Base-by-base conservation (phyloP, 768 basidiomycete species). In the Kondoa subrosea region DNA sequence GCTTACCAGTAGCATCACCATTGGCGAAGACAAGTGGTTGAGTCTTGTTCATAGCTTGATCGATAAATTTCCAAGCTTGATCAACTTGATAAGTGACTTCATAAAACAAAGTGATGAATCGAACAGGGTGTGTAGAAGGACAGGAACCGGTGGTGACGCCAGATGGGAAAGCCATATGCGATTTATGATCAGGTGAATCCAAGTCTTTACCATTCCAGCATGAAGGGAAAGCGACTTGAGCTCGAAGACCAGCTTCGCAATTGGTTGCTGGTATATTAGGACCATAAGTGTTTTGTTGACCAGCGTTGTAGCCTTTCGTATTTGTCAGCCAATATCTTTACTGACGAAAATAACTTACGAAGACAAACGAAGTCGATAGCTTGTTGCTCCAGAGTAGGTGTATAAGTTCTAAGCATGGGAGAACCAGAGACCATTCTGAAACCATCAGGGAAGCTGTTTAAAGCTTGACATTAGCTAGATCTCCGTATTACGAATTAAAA, bases 321-420 rank as follows among this genome's bases (percentile, higher is more conserved):
- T 66, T 4, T 40, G 62, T 0, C 62, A 50, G 61, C 61, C 21
- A 0, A 64, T 64, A 32, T 31, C 17, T 4, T 65, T 17, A 26
- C 67, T 66, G 29, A 71, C 65, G 32, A 60, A 63, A 63, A 57
- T 56, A 32, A 60, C 62, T 26, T 30, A 57, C 16, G 27, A 56
- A 83, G 77, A 69, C 80, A 82, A 29, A 80, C 75, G 68, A 40
- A 83, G 79, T 74, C 82, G 81, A 57, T 67, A 1, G 67, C 76
- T 72, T 30, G 77, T 21, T 31, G 82, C 79, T 57, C 82, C 67
- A 66, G 77, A 77, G 69, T 78, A 12, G 79, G 63, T 68, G 84
- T 78, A 75, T 82, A 83, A 27, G 80, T 79, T 58, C 83, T 79
- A 56, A 82, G 74, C 32, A 77, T 77, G 0, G 79, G 79, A 71